phyloP scores from a whole-genome alignment of 2,329 filamentous ascomycete genomes.

The Colletotrichum sp. region DNA sequence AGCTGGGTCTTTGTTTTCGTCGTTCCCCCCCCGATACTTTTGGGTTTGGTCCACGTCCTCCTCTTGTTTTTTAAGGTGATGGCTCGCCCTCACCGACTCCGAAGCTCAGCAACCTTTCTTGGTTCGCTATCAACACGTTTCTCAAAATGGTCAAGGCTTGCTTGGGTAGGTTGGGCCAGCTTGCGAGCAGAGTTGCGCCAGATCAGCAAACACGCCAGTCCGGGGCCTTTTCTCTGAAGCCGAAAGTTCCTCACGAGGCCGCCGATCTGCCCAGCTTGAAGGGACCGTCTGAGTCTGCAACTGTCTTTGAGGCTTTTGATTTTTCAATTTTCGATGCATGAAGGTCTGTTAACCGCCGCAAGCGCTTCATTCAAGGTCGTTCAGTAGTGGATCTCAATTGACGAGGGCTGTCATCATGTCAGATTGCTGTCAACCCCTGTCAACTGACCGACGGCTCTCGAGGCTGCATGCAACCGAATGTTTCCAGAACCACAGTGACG shows the following conservation, averaged over 20 bases:
- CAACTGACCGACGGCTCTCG: neutral
- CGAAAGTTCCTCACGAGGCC: neutral
- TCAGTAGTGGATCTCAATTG: neutral
- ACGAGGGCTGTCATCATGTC: neutral
- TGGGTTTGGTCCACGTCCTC: neutral
- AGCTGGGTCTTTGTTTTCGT: neutral
- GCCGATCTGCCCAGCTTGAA: neutral
- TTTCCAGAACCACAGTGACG: neutral
- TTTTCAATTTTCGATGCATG: neutral
- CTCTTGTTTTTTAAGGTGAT: neutral
- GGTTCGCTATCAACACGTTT: neutral
- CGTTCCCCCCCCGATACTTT: neutral
- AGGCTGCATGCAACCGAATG: neutral
- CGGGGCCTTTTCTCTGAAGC: neutral
- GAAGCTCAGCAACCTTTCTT: neutral
- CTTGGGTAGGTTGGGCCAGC: neutral
- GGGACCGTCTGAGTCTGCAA: neutral
- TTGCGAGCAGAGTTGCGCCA: neutral
- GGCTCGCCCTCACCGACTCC: neutral
- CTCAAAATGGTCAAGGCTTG: neutral
- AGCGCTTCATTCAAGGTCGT: neutral
- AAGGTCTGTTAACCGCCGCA: neutral
- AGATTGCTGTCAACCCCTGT: neutral
- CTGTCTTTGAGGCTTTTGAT: neutral
- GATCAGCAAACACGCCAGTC: neutral